Evolutionary conservation across 805 yeast species (phyloP).

Genomic region (Candida chilensis): DNA sequence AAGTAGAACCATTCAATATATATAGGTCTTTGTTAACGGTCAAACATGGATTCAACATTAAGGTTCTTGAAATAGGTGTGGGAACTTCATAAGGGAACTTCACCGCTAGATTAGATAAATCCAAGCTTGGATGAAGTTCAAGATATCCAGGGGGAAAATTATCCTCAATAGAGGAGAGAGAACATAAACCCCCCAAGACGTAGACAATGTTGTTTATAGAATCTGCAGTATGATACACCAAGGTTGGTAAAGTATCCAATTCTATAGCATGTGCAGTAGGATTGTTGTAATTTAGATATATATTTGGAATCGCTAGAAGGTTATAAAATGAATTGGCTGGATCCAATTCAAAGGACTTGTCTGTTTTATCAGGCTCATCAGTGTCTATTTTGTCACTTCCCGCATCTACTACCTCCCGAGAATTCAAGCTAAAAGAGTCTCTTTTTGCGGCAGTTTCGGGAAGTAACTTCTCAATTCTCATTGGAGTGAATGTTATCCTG

Average conservation of each 20-base stretch:
- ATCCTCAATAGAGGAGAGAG: constrained; percentile 10
- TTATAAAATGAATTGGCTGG: too few relatives aligned
- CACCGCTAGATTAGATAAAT: constrained; percentile 6
- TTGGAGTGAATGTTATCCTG: too few relatives aligned
- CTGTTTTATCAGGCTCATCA: too few relatives aligned
- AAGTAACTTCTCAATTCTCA: too few relatives aligned
- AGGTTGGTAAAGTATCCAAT: constrained; percentile 28
- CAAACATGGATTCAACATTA: constrained; percentile 29
- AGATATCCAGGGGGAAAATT: constrained; percentile 10
- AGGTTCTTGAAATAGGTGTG: constrained; percentile 24
- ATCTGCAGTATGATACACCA: constrained; percentile 33
- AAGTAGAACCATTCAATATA: constrained; percentile 17
- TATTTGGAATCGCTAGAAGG: too few relatives aligned
- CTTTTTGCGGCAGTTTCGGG: too few relatives aligned
- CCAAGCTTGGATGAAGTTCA: not conserved
- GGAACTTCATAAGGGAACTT: constrained; percentile 27
- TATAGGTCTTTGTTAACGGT: constrained; percentile 23
- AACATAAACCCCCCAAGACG: constrained; percentile 35
- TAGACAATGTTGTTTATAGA: constrained; percentile 25
- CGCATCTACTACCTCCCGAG: too few relatives aligned
- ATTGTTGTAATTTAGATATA: too few relatives aligned
- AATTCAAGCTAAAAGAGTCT: too few relatives aligned
- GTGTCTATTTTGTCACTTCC: too few relatives aligned
- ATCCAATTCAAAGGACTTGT: too few relatives aligned
- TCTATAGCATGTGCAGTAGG: too few relatives aligned